Base-by-base conservation (phyloP, 768 basidiomycete species). In the Leccinum subgranulosum region DNA sequence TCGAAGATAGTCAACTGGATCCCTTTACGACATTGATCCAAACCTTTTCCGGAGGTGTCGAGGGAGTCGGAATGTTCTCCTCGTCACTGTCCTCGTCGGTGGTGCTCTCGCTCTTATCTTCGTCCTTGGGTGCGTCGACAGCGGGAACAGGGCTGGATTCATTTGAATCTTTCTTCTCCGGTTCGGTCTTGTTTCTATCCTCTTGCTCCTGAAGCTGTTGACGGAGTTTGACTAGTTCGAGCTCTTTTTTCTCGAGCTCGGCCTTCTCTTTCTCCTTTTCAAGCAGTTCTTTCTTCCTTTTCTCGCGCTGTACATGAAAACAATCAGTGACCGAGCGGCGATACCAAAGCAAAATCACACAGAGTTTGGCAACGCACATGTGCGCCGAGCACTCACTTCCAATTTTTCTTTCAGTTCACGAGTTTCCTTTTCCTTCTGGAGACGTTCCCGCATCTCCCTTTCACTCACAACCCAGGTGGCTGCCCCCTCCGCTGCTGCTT, bases 401-500 rank as follows among this genome's bases (percentile, higher is more conserved):
- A 80, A 70, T 68, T 85, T 87, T 68, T 87, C 84, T 73, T 85
- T 83, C 48, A 80, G 66, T 66, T 89, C 88, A 45, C 82, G 76
- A 25, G 80, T 86, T 67, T 90, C 89, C 65, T 84, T 86, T 76
- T 93, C 90, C 65, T 81, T 80, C 75, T 81, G 79, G 59, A 92
- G 74, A 62, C 86, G 80, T 73, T 88, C 89, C 61, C 81, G 79
- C 78, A 92, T 84, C 72, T 85, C 83, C 60, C 88, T 81, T 75
- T 93, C 91, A 53, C 79, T 77, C 51, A 81, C 71, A 15, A 93
- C 90, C 92, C 92, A 95, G 39, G 75, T 79, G 1, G 76, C 77
- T 21, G 85, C 86, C 12, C 81, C 84, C 21, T 77, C 74, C 2
- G 90, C 87, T 25, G 92, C 91, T 2, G 79, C 77, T 65, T 92